Conservation (phyloP, 768 basidiomycete species). For the Pleurotus citrinopileatus region DNA sequence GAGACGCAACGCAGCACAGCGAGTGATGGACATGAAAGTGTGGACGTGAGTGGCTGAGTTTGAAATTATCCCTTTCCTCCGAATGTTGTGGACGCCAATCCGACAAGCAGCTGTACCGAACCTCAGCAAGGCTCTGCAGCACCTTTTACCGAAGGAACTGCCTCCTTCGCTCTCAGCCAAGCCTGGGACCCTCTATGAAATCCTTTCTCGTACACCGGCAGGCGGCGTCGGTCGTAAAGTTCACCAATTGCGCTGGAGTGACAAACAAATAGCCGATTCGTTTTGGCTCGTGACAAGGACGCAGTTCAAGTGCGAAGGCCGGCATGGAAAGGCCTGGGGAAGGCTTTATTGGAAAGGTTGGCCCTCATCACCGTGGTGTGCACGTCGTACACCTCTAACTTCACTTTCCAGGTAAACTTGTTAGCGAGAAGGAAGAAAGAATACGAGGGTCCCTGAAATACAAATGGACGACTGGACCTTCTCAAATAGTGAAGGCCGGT, state of each 20-base stretch:
- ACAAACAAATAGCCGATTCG: constrained; percentile 61
- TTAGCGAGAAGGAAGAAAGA: constrained; percentile 57
- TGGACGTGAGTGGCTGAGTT: constrained; percentile 18
- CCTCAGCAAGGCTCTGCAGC: constrained; percentile 40
- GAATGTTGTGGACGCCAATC: constrained; percentile 35
- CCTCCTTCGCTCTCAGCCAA: constrained; percentile 56
- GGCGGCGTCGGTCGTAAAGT: constrained; percentile 69
- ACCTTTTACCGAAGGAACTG: constrained; percentile 53
- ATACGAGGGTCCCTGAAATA: constrained; percentile 78
- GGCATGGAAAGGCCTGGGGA: constrained; percentile 84
- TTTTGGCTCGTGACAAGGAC: constrained; percentile 78
- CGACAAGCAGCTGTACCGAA: constrained; percentile 17
- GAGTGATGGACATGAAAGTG: constrained; percentile 18
- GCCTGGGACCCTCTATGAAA: constrained; percentile 69
- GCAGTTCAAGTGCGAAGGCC: constrained; percentile 68
- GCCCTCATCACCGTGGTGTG: constrained; percentile 17
- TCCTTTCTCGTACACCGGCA: constrained; percentile 64
- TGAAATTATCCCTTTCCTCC: constrained; percentile 19
- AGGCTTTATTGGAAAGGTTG: constrained; percentile 74
- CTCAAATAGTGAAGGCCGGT: constrained; percentile 20
- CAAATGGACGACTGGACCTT: constrained; percentile 62
- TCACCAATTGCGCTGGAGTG: constrained; percentile 71
- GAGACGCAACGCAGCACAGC: constrained; percentile 19
- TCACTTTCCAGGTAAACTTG: constrained; percentile 45
- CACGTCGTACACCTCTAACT: constrained; percentile 1